Evolutionary conservation across 306 rosid genomes (phyloP).

Genomic region (Vigna trinervia): DNA sequence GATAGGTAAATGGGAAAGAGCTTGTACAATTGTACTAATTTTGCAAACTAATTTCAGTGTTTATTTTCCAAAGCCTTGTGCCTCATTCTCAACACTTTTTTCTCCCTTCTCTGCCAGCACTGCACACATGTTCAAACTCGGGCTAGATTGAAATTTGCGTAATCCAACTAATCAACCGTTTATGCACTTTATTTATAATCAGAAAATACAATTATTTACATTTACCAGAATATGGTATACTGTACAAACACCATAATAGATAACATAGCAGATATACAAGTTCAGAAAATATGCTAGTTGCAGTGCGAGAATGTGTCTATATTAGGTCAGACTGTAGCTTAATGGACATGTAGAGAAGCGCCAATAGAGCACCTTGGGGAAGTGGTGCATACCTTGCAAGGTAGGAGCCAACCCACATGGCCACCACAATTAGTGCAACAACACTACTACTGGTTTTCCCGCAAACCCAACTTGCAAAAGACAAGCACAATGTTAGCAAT

Average conservation of each 20-base stretch:
- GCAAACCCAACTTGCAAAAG: slow-evolving; percentile 88
- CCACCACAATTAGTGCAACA: slow-evolving; percentile 77
- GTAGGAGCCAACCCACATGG: slow-evolving; percentile 83
- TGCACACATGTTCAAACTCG: slow-evolving; percentile 14
- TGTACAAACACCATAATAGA: slow-evolving; percentile 45
- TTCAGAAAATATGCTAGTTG: slow-evolving; percentile 31
- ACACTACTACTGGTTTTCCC: slow-evolving; percentile 91
- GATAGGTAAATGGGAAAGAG: slow-evolving; percentile 11
- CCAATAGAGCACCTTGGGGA: slow-evolving; percentile 84
- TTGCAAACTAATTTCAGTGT: slow-evolving; percentile 2
- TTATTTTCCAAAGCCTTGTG: neutral
- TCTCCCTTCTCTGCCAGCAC: neutral
- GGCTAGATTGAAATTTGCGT: slow-evolving; percentile 19
- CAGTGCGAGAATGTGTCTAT: slow-evolving; percentile 19
- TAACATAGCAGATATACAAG: slow-evolving; percentile 16
- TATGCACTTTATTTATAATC: slow-evolving; percentile 14
- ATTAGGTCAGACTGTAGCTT: slow-evolving; percentile 69
- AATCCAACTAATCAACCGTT: slow-evolving; percentile 1
- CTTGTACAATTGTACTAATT: slow-evolving; percentile 20
- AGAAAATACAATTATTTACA: slow-evolving; percentile 39
- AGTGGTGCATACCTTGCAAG: slow-evolving; percentile 74
- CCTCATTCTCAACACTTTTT: slow-evolving; percentile 8
- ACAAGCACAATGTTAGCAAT: slow-evolving; percentile 75
- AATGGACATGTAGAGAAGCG: slow-evolving; percentile 91
- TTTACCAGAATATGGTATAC: slow-evolving; percentile 20